Evolutionary conservation across 164 flowering plant genomes (phyloP), one percentile per base, ranked within the genome.

Genomic region (Echeveria elegans): DNA sequence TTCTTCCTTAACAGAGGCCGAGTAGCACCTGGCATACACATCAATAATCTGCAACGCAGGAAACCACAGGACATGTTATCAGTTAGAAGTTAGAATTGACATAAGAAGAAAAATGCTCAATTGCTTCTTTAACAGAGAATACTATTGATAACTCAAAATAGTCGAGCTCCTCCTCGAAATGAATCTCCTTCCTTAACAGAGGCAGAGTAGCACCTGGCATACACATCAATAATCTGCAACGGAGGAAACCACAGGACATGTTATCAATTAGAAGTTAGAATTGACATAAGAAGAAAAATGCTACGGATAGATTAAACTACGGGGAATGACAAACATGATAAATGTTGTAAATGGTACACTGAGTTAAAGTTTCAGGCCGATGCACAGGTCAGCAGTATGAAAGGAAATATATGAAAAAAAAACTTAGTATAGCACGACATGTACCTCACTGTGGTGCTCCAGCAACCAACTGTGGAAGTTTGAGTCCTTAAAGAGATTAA

Each of bases 211-310:
- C 86, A 86, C 66, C 81, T 75, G 70, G 97, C 83, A 63, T 84
- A 83, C 23, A 85, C 85, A 81, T 94, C 96, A 58, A 94, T 83
- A 76, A 89, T 77, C 99, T 94, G 85, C 87, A 88, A 68, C 26
- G 6, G 26, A 18, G 45, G 29, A 24, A 32, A 32, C 16, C 36
- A 34, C 21, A 31, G 26, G 9, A 26, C 6, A 56, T 26, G 61
- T 15, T 56, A 5, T 28, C 32, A 56, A n/a, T n/a, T n/a, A n/a
- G n/a, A n/a, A n/a, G n/a, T n/a, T n/a, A n/a, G n/a, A n/a, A n/a
- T n/a, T n/a, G n/a, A n/a, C n/a, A n/a, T n/a, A n/a, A n/a, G n/a
- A n/a, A n/a, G n/a, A n/a, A n/a, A n/a, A n/a, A n/a, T n/a, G n/a
- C n/a, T 47, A 16, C 18, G 18, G n/a, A 47, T 47, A 47, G 21